Evolutionary conservation across 805 yeast genomes (phyloP).

Genomic region (Peterozyma toletana): DNA sequence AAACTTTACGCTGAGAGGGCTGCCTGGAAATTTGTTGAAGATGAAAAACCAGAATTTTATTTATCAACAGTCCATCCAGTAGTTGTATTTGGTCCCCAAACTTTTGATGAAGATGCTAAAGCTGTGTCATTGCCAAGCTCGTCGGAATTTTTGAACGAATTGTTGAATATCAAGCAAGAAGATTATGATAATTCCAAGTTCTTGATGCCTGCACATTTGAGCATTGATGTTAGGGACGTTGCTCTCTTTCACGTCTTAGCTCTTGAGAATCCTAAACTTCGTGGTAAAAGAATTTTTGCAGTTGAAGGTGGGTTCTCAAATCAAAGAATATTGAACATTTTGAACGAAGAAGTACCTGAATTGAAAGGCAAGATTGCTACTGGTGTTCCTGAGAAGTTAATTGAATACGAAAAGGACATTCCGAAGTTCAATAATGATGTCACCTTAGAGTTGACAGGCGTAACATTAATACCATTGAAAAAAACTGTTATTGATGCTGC

Average conservation of each 20-base stretch:
- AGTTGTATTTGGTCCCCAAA: constrained; percentile 33
- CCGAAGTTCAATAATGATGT: constrained; percentile 2
- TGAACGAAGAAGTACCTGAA: constrained; percentile 22
- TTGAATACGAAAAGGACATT: not conserved
- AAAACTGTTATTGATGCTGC: constrained; percentile 8
- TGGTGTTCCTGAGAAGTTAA: constrained; percentile 21
- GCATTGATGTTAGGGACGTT: constrained; percentile 55
- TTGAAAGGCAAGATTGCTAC: constrained; percentile 29
- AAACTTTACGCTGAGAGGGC: constrained; percentile 38
- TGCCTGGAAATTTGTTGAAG: constrained; percentile 28
- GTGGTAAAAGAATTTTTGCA: constrained; percentile 2
- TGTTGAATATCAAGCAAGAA: constrained; percentile 13
- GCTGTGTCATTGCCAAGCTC: constrained; percentile 20
- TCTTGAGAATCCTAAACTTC: constrained; percentile 12
- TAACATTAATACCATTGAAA: constrained; percentile 6
- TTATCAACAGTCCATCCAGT: constrained; percentile 26
- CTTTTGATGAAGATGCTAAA: constrained; percentile 13
- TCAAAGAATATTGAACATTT: constrained; percentile 25
- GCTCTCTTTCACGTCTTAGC: constrained; percentile 45
- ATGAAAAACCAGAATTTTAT: constrained; percentile 24
- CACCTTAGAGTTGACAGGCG: constrained; percentile 3
- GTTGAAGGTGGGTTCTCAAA: not conserved
- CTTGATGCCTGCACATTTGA: constrained; percentile 10
- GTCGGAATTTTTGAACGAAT: constrained; percentile 18
- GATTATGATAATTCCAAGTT: constrained; percentile 11